Evolutionary conservation across 805 yeast genomes (phyloP).

Genomic region (Jamesozyma piceae): DNA sequence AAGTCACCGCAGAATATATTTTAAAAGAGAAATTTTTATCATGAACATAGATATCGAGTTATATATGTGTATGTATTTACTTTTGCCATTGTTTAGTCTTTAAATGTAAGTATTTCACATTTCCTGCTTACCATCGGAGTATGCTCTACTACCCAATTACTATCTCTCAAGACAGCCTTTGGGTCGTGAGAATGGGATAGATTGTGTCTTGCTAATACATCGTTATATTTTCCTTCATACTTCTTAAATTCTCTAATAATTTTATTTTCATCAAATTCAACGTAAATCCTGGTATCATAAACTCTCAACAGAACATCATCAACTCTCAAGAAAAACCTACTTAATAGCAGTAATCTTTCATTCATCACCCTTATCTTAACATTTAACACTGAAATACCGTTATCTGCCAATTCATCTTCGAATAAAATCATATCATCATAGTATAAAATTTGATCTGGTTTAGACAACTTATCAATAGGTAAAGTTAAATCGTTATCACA

Average conservation of each 20-base stretch:
- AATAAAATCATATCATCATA: slow-evolving; percentile 81
- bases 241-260: slow-evolving; percentile 71
- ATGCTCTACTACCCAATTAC: slow-evolving; percentile 72
- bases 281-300: slow-evolving; percentile 73
- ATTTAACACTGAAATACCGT: slow-evolving; percentile 73
- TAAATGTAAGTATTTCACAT: slow-evolving; percentile 26
- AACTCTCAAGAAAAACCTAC: slow-evolving; percentile 75
- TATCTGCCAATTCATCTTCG: slow-evolving; percentile 95
- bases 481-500: slow-evolving; percentile 34
- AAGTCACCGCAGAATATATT: slow-evolving; percentile 32
- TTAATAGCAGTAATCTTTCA: slow-evolving; percentile 59
- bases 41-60: background rate
- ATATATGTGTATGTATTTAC: background rate
- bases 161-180: slow-evolving; percentile 63
- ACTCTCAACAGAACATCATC: slow-evolving; percentile 82
- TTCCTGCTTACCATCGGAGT: slow-evolving; percentile 38
- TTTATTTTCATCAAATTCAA: slow-evolving; percentile 49
- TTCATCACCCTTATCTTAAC: slow-evolving; percentile 87
- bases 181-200: slow-evolving; percentile 61
- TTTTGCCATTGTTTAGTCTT: slow-evolving; percentile 1
- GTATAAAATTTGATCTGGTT: slow-evolving; percentile 78
- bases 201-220: slow-evolving; percentile 36
- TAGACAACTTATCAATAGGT: slow-evolving; percentile 61
- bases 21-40: slow-evolving; percentile 1
- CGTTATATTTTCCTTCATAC: slow-evolving; percentile 49